Base-by-base conservation (phyloP, 352 stramenopile genomes). In the Plasmopara muralis region DNA sequence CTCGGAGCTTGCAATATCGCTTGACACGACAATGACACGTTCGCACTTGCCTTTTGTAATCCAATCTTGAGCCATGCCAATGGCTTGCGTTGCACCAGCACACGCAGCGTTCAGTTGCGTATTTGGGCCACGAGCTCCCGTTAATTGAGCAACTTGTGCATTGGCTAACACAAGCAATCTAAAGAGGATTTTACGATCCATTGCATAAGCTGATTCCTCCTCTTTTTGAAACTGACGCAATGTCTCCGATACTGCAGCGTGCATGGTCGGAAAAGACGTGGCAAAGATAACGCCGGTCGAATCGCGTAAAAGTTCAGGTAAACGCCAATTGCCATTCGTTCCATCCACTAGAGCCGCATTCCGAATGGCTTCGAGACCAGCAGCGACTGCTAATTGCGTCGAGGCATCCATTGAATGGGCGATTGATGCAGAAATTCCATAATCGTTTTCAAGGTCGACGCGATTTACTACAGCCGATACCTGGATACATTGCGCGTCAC, bases 101-200 rank as follows among this genome's bases (percentile, higher is more conserved):
- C 95, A 98, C 7, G 95, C 95, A 2, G 93, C 93, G 70, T 98
- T 98, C 5, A 92, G 92, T 60, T 98, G 95, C 34, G 93, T 97
- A 63, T 98, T 98, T 1, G 95, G 94, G 16, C 95, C 95, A 43
- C 83, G 73, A 31, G 92, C 96, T 41, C 93, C 93, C 9, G 85
- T 93, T 49, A 98, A 77, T 68, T 98, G 95, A 15, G 95, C 95
- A 35, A 98, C 68, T 25, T 98, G 95, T 42, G 95, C 87, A 66
- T 98, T 98, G 4, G 92, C 95, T 1, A 98, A 73, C 12, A 98
- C 89, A 5, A 98, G 68, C 6, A 98, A 76, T 9, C 91, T 87
- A 70, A 99, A 98, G 9, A 99, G 81, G 47, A 98, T 96, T 70
- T 99, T 99, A 13, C 93, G 83, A 62, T 99, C 95, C 62, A 98